A percentile compares a stretch with the other conserved stretches of the same genome.
Evolutionary conservation across 768 basidiomycete species (phyloP).

Genomic region (Suillus weaverae): DNA sequence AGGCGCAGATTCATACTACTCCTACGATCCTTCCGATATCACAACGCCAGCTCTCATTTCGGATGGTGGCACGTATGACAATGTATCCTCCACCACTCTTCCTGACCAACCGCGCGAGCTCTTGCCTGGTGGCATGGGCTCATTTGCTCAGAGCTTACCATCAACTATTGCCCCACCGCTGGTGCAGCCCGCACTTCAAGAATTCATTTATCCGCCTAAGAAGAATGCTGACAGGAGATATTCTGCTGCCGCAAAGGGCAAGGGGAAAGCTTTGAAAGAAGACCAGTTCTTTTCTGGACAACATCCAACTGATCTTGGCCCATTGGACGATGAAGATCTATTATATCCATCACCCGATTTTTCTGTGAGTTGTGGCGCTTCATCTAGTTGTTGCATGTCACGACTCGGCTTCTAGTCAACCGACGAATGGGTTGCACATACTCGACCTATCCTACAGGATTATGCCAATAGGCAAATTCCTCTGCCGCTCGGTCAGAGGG

Average conservation of each 20-base stretch:
- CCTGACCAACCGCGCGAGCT: slow-evolving; percentile 11
- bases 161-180: slow-evolving; percentile 16
- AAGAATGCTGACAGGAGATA: slow-evolving; percentile 4
- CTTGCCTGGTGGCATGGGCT: neutral
- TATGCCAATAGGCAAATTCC: slow-evolving; percentile 29
- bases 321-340: neutral
- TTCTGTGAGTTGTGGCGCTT: neutral
- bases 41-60: neutral
- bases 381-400: neutral
- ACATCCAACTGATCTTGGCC: neutral
- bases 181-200: slow-evolving; percentile 11
- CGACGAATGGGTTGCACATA: slow-evolving; percentile 25
- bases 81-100: slow-evolving; percentile 17
- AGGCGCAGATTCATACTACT: too few species aligned
- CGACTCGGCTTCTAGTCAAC: slow-evolving; percentile 12
- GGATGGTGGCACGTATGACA: slow-evolving; percentile 8
- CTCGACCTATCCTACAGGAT: slow-evolving; percentile 22
- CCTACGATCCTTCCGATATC: slow-evolving; percentile 8
- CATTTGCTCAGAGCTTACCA: slow-evolving; percentile 14
- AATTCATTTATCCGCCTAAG: neutral
- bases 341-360: neutral
- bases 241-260: slow-evolving; percentile 16
- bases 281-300: neutral
- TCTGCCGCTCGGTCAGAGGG: slow-evolving; percentile 24
- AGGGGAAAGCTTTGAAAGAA: slow-evolving; percentile 12